Base-by-base conservation (phyloP, 345 rosid genomes). In the Noccaea bulbosa region DNA sequence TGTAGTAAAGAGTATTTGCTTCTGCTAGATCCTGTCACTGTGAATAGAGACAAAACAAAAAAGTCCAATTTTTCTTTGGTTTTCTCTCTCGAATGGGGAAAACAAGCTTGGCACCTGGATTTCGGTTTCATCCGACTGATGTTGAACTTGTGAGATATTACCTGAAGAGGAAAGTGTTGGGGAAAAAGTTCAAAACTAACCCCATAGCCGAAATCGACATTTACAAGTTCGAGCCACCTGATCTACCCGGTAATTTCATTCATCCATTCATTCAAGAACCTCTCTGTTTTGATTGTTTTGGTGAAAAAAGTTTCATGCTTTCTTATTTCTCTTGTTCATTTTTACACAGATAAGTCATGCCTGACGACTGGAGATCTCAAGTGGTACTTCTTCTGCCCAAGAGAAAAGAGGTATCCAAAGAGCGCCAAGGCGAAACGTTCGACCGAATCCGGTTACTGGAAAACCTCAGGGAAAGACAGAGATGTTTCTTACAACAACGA, bases 111-210 rank as follows among this genome's bases (percentile, higher is more conserved):
- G 62, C 78, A 43, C 97, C 97, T 7, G 98, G 98, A 12, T 82
- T 90, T 68, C 82, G 96, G 8, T 93, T 93, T 71, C 91, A 85
- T 64, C 98, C 98, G 0, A 88, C 90, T 57, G 92, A 90, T 68
- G 89, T 66, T 0, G 98, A 93, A 66, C 79, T 93, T 39, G 75
- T 90, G 17, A 81, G 45, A 69, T 88, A 85, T 49, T 87, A 88
- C 49, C 74, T 93, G 43, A 89, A 81, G 82, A 86, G 81, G 34
- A 91, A 91, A 74, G 83, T 91, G 6, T 7, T 81, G 78, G 85
- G 91, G 6, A 82, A 70, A 71, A 82, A 73, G 55, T 11, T 88
- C 12, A 34, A 0, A 16, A 27, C 35, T 15, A 77, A 85, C 10
- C 85, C 77, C 39, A 91, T 93, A 40, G 78, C 85, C 0, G 96